phyloP scores from a whole-genome alignment of 2,329 filamentous ascomycete species.

The Penicillium sp. region DNA sequence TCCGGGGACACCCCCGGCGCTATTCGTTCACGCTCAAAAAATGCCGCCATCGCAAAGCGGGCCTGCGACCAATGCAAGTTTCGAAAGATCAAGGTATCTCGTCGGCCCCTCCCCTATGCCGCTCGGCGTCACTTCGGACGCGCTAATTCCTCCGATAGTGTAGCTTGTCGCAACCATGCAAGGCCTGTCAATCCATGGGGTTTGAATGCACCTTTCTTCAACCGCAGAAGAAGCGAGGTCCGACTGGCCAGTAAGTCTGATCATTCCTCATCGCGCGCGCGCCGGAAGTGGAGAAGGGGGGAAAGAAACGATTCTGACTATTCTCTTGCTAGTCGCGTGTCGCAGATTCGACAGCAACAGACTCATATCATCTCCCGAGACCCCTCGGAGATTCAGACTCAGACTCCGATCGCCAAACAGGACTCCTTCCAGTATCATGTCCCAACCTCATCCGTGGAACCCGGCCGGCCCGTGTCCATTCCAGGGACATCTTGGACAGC shows the following conservation, averaged over 20 bases:
- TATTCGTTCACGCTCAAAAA: slow-evolving; percentile 28
- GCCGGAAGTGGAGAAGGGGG: too few species aligned
- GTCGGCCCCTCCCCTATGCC: background rate
- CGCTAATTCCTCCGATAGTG: slow-evolving; percentile 34
- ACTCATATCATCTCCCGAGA: slow-evolving; percentile 24
- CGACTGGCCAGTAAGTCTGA: slow-evolving; percentile 41
- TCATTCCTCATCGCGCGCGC: background rate
- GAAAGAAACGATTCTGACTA: slow-evolving; percentile 7
- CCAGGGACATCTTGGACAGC: slow-evolving; percentile 28
- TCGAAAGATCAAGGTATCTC: slow-evolving; percentile 41
- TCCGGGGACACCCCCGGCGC: slow-evolving; percentile 20
- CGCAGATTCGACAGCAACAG: slow-evolving; percentile 44
- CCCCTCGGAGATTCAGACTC: slow-evolving; percentile 19
- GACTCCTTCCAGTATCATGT: slow-evolving; percentile 30
- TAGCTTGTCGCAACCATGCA: slow-evolving; percentile 45
- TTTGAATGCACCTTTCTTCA: slow-evolving; percentile 48
- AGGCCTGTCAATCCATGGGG: slow-evolving; percentile 42
- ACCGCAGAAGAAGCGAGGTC: slow-evolving; percentile 48
- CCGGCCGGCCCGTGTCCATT: slow-evolving; percentile 22
- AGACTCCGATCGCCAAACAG: slow-evolving; percentile 18
- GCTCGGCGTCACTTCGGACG: background rate
- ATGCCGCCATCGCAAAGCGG: slow-evolving; percentile 34
- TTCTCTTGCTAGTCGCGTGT: slow-evolving; percentile 37
- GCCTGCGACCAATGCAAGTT: slow-evolving; percentile 50
- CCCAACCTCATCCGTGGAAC: slow-evolving; percentile 22